phyloP scores from a whole-genome alignment of 73 alveolate species.

The Uronychia setigera region DNA sequence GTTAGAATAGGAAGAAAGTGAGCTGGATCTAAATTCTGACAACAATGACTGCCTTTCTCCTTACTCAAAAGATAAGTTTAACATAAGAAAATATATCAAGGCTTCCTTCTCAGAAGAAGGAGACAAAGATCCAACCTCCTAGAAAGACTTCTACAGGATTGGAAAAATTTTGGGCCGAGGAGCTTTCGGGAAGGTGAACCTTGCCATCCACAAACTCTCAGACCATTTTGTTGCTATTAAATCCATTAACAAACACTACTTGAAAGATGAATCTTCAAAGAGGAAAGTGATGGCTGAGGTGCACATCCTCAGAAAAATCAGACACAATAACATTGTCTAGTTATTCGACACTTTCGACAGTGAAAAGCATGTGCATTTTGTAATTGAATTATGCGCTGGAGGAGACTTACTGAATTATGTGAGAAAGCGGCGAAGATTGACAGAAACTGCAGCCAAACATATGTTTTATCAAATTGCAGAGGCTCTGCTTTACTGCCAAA shows the following conservation, averaged over 20 bases:
- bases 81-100: not conserved
- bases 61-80: not conserved
- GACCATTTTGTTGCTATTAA: slow-evolving; percentile 62
- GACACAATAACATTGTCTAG: slow-evolving; percentile 65
- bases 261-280: slow-evolving; percentile 45
- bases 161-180: slow-evolving; percentile 68
- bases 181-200: slow-evolving; percentile 71
- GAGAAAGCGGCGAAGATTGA: slow-evolving; percentile 39
- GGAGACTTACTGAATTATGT: slow-evolving; percentile 62
- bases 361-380: slow-evolving; percentile 47
- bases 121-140: not conserved
- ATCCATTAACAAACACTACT: slow-evolving; percentile 53
- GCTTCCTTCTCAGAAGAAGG: not conserved
- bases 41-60: not conserved
- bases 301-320: slow-evolving; percentile 44
- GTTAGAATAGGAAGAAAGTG: not conserved
- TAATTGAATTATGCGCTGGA: slow-evolving; percentile 55
- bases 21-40: not conserved
- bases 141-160: slow-evolving; percentile 34
- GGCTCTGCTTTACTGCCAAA: slow-evolving; percentile 74
- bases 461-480: slow-evolving; percentile 63
- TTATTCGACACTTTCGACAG: slow-evolving; percentile 63
- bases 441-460: slow-evolving; percentile 63
- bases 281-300: slow-evolving; percentile 59
- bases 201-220: slow-evolving; percentile 57